Conservation (phyloP, 2,329 filamentous ascomycete genomes). For the Ophioceras dolichostomum region DNA sequence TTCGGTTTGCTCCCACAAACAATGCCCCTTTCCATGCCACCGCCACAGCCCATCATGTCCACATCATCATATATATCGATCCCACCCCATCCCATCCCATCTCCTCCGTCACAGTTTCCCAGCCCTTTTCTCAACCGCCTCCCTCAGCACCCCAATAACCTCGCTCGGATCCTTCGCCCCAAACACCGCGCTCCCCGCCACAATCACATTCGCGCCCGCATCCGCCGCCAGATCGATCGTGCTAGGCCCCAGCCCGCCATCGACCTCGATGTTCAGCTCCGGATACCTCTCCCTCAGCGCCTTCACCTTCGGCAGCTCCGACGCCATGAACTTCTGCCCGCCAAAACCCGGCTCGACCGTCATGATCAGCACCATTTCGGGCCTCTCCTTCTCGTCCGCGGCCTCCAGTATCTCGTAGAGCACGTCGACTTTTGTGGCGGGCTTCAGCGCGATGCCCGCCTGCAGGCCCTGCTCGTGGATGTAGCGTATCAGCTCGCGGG, state of each 20-base stretch:
- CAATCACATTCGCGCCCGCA: slow-evolving; percentile 94
- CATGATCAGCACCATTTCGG: slow-evolving; percentile 99
- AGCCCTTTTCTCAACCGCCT: slow-evolving; percentile 56
- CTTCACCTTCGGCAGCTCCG: slow-evolving; percentile 85
- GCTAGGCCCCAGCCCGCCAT: slow-evolving; percentile 76
- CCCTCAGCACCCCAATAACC: slow-evolving; percentile 71
- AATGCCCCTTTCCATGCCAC: too few relatives aligned
- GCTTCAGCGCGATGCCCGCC: slow-evolving; percentile 93
- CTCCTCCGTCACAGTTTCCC: slow-evolving; percentile 29
- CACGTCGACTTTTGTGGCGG: slow-evolving; percentile 79
- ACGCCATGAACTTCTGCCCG: slow-evolving; percentile 96
- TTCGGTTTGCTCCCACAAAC: too few relatives aligned
- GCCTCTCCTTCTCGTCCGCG: slow-evolving; percentile 58
- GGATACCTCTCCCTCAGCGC: slow-evolving; percentile 77
- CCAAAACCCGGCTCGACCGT: slow-evolving; percentile 96
- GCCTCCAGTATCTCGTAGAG: slow-evolving; percentile 81
- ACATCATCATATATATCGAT: too few relatives aligned
- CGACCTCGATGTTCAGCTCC: slow-evolving; percentile 87
- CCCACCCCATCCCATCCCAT: too few relatives aligned
- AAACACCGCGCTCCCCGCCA: slow-evolving; percentile 92
- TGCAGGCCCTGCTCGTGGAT: slow-evolving; percentile 83
- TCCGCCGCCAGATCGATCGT: slow-evolving; percentile 93
- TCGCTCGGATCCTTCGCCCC: slow-evolving; percentile 78
- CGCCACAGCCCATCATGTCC: too few relatives aligned
- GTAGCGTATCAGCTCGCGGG: slow-evolving; percentile 75